A percentile compares a stretch with the other conserved stretches of the same genome.
Evolutionary conservation across 1,284 basidiomycete species (phyloP).

Genomic region (Stygiomarasmius scandens): DNA sequence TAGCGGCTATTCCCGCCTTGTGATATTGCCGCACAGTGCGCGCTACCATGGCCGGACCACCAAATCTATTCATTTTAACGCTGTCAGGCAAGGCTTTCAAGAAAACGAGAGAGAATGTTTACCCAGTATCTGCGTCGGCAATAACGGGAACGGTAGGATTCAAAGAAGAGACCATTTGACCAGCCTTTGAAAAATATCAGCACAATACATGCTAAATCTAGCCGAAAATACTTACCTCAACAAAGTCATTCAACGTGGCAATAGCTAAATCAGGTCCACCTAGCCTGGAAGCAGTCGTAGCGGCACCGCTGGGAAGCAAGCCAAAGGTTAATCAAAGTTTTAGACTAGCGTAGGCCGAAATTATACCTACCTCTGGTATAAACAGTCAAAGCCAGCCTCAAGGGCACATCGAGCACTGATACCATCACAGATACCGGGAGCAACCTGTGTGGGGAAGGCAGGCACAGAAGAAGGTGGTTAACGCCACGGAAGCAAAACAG

Average conservation of each 20-base stretch:
- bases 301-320: conserved; percentile 46
- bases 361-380: conserved; percentile 62
- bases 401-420: conserved; percentile 79
- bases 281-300: conserved; percentile 67
- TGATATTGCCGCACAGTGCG: conserved; percentile 76
- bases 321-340: background rate
- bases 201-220: background rate
- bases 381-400: conserved; percentile 74
- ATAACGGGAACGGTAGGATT: conserved; percentile 71
- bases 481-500: background rate
- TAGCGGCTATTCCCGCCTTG: conserved; percentile 71
- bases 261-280: conserved; percentile 82
- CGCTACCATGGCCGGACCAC: conserved; percentile 76
- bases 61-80: conserved; percentile 50
- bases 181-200: conserved; percentile 32
- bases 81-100: background rate
- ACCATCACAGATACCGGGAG: conserved; percentile 81
- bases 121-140: conserved; percentile 82
- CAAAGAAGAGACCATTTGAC: conserved; percentile 68
- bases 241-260: conserved; percentile 80
- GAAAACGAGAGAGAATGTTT: background rate
- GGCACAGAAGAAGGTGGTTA: background rate
- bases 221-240: conserved; percentile 43
- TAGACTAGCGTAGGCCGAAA: background rate
- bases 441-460: conserved; percentile 44